Evolutionary conservation across 805 yeast genomes (phyloP).

Genomic region (Kurtzmaniella fragi): DNA sequence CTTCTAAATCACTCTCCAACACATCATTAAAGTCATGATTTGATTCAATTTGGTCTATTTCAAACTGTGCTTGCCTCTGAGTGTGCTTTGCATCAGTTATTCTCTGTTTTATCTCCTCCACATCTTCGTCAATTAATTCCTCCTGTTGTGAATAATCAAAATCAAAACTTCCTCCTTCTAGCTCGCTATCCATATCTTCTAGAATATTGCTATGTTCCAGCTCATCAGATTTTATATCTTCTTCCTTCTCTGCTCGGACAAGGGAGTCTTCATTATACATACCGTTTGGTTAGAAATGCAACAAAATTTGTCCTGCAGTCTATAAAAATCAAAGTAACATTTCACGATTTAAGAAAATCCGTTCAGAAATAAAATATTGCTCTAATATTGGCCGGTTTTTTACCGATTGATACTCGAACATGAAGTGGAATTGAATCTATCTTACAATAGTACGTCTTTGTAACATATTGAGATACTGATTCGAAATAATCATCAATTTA

Average conservation of each 20-base stretch:
- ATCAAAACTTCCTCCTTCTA: not conserved
- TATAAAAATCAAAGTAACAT: not conserved
- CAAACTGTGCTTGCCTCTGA: constrained; percentile 1
- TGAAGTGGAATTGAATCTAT: too few relatives aligned
- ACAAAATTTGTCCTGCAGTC: not conserved
- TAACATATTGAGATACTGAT: too few relatives aligned
- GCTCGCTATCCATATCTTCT: not conserved
- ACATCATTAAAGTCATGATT: constrained; percentile 16
- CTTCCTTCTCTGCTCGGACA: too few relatives aligned
- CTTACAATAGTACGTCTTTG: too few relatives aligned
- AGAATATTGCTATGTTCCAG: not conserved
- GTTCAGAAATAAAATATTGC: too few relatives aligned
- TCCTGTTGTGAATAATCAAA: not conserved
- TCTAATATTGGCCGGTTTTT: too few relatives aligned
- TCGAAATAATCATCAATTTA: too few relatives aligned
- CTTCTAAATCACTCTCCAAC: constrained; percentile 17
- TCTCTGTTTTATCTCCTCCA: not conserved
- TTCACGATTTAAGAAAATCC: too few relatives aligned
- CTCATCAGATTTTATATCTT: not conserved
- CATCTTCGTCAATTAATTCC: not conserved
- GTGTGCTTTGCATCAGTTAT: not conserved
- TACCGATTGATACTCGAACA: too few relatives aligned
- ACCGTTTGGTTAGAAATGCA: constrained; percentile 14
- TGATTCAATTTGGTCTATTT: not conserved
- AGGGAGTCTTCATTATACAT: constrained; percentile 19